These are phyloP conservation scores for Rhizophora apiculata DNA, from an alignment of 345 rosid species.

Conservation along the genomic window DNA sequence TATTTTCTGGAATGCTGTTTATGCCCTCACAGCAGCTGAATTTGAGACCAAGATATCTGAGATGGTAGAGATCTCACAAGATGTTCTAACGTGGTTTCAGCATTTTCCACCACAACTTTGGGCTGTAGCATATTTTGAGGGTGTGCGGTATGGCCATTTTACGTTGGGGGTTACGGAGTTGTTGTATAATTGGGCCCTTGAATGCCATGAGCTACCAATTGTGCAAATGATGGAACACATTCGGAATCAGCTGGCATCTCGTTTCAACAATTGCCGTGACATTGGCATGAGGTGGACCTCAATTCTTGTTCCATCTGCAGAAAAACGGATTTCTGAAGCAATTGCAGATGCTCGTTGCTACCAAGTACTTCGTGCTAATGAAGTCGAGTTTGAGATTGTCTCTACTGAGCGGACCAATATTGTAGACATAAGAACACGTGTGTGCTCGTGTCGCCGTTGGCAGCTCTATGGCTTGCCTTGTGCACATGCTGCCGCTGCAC, in stretches of 20 bases:
- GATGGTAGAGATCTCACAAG: constrained; percentile 90
- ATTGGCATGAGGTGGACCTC: constrained; percentile 78
- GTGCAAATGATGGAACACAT: constrained; percentile 96
- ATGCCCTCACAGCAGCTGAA: constrained; percentile 82
- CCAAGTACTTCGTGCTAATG: constrained; percentile 94
- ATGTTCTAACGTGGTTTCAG: constrained; percentile 72
- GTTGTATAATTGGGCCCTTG: constrained; percentile 88
- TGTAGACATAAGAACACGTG: constrained; percentile 75
- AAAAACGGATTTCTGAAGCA: constrained; percentile 74
- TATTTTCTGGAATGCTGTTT: constrained; percentile 95
- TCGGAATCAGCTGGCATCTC: constrained; percentile 52
- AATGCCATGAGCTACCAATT: constrained; percentile 91
- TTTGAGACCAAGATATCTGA: constrained; percentile 75
- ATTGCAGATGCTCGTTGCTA: constrained; percentile 88
- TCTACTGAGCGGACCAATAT: constrained; percentile 93
- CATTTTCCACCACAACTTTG: constrained; percentile 78
- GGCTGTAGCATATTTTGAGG: constrained; percentile 94
- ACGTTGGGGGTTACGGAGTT: constrained; percentile 77
- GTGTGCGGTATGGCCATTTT: constrained; percentile 86
- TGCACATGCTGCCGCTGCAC: constrained; percentile 96
- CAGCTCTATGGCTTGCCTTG: constrained; percentile 93
- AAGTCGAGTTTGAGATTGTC: constrained; percentile 97
- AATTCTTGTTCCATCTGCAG: constrained; percentile 90
- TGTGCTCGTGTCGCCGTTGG: constrained; percentile 95
- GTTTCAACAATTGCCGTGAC: constrained; percentile 70